phyloP scores from a whole-genome alignment of 176 grass and related monocot genomes.

The Tillandsia leiboldiana region DNA sequence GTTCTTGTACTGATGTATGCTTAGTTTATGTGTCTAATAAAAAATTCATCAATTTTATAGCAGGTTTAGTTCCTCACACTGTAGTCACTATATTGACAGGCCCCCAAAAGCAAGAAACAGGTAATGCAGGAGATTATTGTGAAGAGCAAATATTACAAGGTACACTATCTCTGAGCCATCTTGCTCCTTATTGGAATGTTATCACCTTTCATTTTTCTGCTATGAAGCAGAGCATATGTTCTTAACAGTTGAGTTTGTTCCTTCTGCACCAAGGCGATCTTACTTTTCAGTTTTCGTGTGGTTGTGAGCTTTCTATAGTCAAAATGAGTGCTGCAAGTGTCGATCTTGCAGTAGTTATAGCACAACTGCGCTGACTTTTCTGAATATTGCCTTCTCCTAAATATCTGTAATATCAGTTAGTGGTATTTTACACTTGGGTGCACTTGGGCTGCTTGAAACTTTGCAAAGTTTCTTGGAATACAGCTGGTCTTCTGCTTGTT shows the following conservation, averaged over 20 bases:
- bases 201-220: not conserved
- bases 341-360: too few relatives aligned
- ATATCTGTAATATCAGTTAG: too few relatives aligned
- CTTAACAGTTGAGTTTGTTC: constrained; percentile 1
- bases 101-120: constrained; percentile 87
- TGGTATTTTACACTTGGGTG: too few relatives aligned
- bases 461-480: too few relatives aligned
- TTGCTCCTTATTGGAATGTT: not conserved
- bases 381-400: too few relatives aligned
- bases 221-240: not conserved
- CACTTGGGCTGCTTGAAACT: too few relatives aligned
- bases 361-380: too few relatives aligned
- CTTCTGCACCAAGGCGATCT: not conserved
- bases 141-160: constrained; percentile 99
- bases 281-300: too few relatives aligned
- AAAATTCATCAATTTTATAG: not conserved
- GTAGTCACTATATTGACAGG: constrained; percentile 35
- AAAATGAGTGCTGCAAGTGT: too few relatives aligned
- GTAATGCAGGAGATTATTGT: constrained; percentile 92
- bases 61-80: constrained; percentile 3
- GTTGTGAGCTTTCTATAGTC: too few relatives aligned
- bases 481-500: too few relatives aligned
- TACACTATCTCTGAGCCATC: not conserved
- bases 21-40: not conserved
- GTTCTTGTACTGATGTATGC: not conserved